Evolutionary conservation across 768 basidiomycete genomes (phyloP).

Genomic region (Boletus edulis): DNA sequence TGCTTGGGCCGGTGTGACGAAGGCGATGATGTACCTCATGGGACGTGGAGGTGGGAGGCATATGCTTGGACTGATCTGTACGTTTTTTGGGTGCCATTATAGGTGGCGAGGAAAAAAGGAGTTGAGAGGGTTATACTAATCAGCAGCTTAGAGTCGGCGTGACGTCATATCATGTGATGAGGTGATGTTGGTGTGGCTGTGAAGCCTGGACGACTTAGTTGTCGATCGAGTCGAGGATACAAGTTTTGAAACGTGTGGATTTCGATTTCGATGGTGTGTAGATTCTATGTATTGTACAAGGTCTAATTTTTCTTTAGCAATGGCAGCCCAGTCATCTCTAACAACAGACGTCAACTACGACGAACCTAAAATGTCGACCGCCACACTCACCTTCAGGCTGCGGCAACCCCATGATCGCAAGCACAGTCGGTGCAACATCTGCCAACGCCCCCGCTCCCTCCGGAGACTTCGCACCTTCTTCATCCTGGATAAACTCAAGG

Average conservation of each 20-base stretch:
- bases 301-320: conserved; percentile 27
- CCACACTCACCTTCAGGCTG: conserved; percentile 60
- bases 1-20: conserved; percentile 19
- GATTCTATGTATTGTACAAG: conserved; percentile 10
- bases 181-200: neutral
- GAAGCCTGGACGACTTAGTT: too few species aligned
- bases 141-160: neutral
- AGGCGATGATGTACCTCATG: conserved; percentile 9
- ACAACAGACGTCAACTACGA: neutral
- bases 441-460: conserved; percentile 76
- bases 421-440: conserved; percentile 88
- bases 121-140: neutral
- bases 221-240: too few species aligned
- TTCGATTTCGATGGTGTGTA: neutral
- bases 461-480: conserved; percentile 42
- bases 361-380: neutral
- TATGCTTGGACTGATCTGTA: conserved; percentile 8
- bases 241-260: too few species aligned
- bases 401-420: conserved; percentile 72
- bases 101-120: neutral
- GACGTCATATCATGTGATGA: conserved; percentile 22
- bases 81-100: conserved; percentile 21
- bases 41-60: conserved; percentile 4
- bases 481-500: conserved; percentile 52
- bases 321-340: conserved; percentile 32